Conservation (phyloP, 2,329 filamentous ascomycete genomes). For the Aspergillus versicolor region DNA sequence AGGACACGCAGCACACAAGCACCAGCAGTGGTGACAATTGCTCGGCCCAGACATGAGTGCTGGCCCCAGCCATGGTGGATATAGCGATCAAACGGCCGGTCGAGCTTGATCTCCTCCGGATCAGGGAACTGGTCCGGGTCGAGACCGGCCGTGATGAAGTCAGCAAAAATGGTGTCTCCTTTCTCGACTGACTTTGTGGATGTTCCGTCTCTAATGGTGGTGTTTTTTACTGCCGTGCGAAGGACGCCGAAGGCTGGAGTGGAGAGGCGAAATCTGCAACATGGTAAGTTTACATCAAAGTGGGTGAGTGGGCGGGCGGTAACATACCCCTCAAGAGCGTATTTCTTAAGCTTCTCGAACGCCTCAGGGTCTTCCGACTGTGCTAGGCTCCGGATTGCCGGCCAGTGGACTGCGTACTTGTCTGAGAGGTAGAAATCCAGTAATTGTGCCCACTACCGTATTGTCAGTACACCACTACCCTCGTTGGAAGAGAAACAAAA, state of each 20-base stretch:
- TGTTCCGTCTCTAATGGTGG: not conserved
- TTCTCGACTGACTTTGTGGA: not conserved
- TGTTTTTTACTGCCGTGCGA: not conserved
- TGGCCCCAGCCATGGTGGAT: slow-evolving; percentile 64
- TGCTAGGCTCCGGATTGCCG: slow-evolving; percentile 7
- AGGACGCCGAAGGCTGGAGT: slow-evolving; percentile 15
- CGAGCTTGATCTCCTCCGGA: slow-evolving; percentile 54
- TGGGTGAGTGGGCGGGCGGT: not conserved
- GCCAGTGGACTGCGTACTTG: slow-evolving; percentile 9
- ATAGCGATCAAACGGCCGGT: slow-evolving; percentile 62
- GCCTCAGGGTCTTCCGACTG: not conserved
- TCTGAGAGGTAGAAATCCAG: slow-evolving; percentile 15
- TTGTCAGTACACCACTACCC: not conserved
- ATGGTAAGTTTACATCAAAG: not conserved
- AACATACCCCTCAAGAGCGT: slow-evolving; percentile 13
- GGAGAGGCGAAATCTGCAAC: slow-evolving; percentile 13
- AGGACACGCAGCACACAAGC: slow-evolving; percentile 42
- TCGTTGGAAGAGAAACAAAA: not conserved
- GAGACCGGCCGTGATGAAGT: not conserved
- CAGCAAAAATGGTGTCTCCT: slow-evolving; percentile 1
- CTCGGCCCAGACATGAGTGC: slow-evolving; percentile 59
- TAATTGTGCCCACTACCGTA: slow-evolving; percentile 13
- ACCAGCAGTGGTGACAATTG: slow-evolving; percentile 30
- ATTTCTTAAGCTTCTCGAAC: slow-evolving; percentile 14
- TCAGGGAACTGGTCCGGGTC: slow-evolving; percentile 39